These are phyloP conservation scores for Nigrospora sphaerica DNA, from an alignment of 2,329 filamentous ascomycete genomes.

Conservation along the genomic window DNA sequence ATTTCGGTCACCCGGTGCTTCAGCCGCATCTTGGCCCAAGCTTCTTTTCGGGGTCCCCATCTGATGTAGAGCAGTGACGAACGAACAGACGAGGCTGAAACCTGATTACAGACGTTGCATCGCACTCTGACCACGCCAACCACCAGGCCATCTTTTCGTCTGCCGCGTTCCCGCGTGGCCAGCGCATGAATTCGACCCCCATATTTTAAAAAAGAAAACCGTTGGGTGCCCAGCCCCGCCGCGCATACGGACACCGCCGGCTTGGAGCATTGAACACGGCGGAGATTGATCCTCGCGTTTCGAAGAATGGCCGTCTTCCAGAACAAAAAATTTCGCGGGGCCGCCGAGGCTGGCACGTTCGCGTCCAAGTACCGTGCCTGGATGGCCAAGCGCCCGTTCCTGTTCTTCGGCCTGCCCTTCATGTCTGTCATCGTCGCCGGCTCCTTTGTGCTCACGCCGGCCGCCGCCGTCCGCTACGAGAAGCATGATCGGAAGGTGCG, in stretches of 20 bases:
- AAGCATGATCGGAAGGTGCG: slow-evolving; percentile 84
- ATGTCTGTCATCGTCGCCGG: slow-evolving; percentile 82
- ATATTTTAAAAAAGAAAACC: neutral
- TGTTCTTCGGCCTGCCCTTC: slow-evolving; percentile 91
- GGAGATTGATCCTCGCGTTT: neutral
- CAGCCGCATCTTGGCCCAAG: no score
- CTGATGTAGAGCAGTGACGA: no score
- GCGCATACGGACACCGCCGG: no score
- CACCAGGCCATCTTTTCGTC: no score
- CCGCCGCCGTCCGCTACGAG: slow-evolving; percentile 90
- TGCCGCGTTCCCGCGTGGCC: no score
- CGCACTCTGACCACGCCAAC: no score
- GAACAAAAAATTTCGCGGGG: slow-evolving; percentile 62
- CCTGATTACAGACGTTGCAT: no score
- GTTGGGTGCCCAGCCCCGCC: no score
- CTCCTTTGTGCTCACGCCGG: slow-evolving; percentile 90
- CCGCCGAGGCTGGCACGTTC: slow-evolving; percentile 60
- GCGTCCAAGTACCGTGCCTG: slow-evolving; percentile 69
- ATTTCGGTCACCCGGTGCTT: no score
- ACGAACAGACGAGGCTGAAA: no score
- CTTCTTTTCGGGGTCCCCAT: no score
- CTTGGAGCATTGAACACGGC: neutral
- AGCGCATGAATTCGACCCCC: neutral
- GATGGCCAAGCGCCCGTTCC: slow-evolving; percentile 75
- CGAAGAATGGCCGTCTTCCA: slow-evolving; percentile 55